These are phyloP conservation scores for Heliosperma pusillum DNA, from an alignment of 148 eudicot species.

Conservation along the genomic window DNA sequence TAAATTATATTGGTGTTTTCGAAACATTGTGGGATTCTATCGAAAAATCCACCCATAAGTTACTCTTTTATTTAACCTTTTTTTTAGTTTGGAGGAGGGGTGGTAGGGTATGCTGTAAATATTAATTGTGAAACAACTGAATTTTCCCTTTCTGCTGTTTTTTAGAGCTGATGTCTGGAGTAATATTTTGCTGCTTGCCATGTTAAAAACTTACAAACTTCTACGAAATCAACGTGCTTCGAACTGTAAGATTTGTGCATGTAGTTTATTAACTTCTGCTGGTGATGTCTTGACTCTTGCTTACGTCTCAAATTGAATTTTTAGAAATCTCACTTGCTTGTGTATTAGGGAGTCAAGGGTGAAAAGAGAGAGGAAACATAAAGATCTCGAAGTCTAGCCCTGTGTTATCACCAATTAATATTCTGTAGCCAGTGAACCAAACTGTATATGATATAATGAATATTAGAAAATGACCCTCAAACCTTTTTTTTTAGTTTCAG, in stretches of 20 bases:
- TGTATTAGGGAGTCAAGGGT: not conserved
- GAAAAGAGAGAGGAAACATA: not conserved
- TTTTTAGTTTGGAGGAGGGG: too few species aligned
- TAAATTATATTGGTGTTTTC: too few species aligned
- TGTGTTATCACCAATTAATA: not conserved
- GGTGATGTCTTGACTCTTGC: not conserved
- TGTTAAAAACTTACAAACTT: not conserved
- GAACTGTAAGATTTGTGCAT: not conserved
- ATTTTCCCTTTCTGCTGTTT: too few species aligned
- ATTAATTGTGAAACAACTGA: too few species aligned
- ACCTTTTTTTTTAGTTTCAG: not conserved
- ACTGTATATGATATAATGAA: not conserved
- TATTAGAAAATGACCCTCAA: not conserved
- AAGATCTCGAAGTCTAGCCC: not conserved
- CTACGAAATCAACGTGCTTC: not conserved
- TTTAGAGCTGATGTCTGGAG: too few species aligned
- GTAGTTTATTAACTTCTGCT: not conserved
- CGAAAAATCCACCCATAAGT: too few species aligned
- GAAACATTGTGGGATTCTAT: too few species aligned
- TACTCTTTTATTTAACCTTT: too few species aligned
- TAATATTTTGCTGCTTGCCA: not conserved
- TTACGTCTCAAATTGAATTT: not conserved
- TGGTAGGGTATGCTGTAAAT: too few species aligned
- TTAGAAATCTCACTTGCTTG: not conserved
- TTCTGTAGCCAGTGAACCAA: not conserved